Base-by-base conservation (phyloP, 768 basidiomycete species). In the Peribolospora baueri region DNA sequence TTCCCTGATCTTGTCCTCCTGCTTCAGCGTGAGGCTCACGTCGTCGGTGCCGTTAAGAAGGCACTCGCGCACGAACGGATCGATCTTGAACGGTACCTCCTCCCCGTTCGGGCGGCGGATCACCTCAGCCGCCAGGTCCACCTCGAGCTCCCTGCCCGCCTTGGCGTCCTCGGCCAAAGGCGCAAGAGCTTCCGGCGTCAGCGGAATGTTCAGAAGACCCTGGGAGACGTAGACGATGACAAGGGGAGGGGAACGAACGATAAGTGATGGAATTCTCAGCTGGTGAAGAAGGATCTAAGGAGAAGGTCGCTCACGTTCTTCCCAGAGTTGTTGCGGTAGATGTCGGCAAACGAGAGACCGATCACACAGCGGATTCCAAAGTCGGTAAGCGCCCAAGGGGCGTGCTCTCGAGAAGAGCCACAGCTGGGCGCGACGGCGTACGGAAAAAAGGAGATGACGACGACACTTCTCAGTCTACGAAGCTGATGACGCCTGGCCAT, bases 11-110 rank as follows among this genome's bases (percentile, higher is more conserved):
- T 73, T 66, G 7, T 70, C 70, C 41, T 73, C 78, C 65, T 79
- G 80, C 67, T 84, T 79, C 72, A 98, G 71, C 48, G 93, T 98
- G 68, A 98, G 71, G 47, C 82, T 88, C 59, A 98, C 91, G 64
- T 95, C 93, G 67, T 98, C 93, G 60, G 97, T 70, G 41, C 93
- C 93, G 63, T 98, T 88, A 69, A 98, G 67, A 67, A 98, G 70
- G 67, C 93, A 90, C 65, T 91, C 84, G 54, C 85, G 73, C 59
- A 90, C 75, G 81, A 97, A 98, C 0, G 80, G 70, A 68, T 98
- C 93, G 51, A 80, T 78, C 45, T 73, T 72, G 71, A 98, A 98
- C 46, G 73, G 55, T 59, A 93, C 78, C 14, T 62, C 62, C 52
- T 84, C 75, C 53, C 84, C 80, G 63, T 81, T 81, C 14, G 67